Evolutionary conservation across 225 moss, liverwort and hornwort genomes (phyloP).

Genomic region (Neckera pumila): DNA sequence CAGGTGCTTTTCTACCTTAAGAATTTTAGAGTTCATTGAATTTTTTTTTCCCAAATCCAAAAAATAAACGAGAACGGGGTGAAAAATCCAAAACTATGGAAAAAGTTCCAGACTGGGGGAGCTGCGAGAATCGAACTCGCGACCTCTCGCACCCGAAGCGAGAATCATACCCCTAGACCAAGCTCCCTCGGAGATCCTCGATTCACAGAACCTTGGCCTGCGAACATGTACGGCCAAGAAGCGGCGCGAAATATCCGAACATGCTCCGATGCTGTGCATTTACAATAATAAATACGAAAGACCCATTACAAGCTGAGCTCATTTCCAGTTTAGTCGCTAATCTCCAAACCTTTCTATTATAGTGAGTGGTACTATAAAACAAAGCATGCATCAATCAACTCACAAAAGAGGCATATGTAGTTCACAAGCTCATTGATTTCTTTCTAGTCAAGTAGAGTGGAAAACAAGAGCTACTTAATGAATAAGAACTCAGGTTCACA

Average conservation of each 20-base stretch:
- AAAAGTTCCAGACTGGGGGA: background rate
- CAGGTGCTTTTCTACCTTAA: no score
- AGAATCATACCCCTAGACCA: slow-evolving; percentile 23
- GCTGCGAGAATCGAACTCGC: slow-evolving; percentile 12
- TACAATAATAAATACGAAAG: rapidly evolving
- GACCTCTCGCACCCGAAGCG: slow-evolving; percentile 18
- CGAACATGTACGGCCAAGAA: rapidly evolving
- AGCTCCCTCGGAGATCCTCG: background rate
- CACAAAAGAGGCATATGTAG: no score
- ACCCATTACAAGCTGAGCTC: rapidly evolving
- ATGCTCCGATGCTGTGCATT: rapidly evolving
- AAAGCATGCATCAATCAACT: background rate
- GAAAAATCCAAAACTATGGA: rapidly evolving
- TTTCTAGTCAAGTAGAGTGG: background rate
- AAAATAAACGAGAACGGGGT: background rate
- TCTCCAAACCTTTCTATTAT: no score
- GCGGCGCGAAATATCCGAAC: no score
- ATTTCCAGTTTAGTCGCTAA: rapidly evolving
- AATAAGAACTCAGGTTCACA: background rate
- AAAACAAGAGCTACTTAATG: background rate
- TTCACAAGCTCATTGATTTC: background rate
- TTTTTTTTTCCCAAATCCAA: background rate
- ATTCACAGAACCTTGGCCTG: rapidly evolving
- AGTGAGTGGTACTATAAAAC: background rate
- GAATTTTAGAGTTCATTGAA: background rate